Evolutionary conservation across 2,329 filamentous ascomycete genomes (phyloP), one percentile per base, ranked within the genome.

Genomic region (Fusarium aywerte): DNA sequence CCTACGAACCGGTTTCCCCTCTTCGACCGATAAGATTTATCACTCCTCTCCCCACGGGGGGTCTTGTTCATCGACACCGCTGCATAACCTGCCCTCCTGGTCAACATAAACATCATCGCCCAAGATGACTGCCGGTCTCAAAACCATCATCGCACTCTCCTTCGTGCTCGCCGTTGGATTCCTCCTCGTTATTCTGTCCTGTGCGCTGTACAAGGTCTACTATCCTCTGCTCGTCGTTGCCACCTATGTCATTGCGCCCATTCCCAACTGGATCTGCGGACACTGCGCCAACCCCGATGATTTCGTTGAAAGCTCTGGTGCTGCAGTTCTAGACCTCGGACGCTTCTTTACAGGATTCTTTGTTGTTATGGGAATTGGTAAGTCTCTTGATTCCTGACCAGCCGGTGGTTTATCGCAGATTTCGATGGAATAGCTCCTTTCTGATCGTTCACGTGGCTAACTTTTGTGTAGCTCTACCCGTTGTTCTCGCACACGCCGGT

Each of bases 161-260:
- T 99, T 99, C 82, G 96, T 99, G 78, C 93, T 99, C 70, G 96
- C 96, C 73, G 96, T 99, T 75, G 96, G 96, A 74, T 99, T 99
- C 83, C 92, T 99, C 75, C 93, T 99, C 72, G 96, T 98, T 73
- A 99, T 99, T 80, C 92, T 99, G 75, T 97, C 94, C 67, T 97
- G 94, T 78, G 96, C 96, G 49, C 89, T 99, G 72, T 99, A 91
- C 87, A 87, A 95, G 78, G 92, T 93, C 81, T 99, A 97, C 87
- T 92, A 96, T 75, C 93, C 96, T 56, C 89, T 99, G 68, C 88
- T 98, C 68, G 96, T 99, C 73, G 96, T 99, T 67, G 95, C 90
- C 73, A 98, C 95, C 73, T 99, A 97, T 83, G 88, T 97, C 69
- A 79, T 98, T 74, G 96, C 96, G 56, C 96, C 96, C 29, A 80